These are phyloP conservation scores for Monosporozyma yasuniensis DNA, from an alignment of 805 yeast genomes.

Conservation along the genomic window DNA sequence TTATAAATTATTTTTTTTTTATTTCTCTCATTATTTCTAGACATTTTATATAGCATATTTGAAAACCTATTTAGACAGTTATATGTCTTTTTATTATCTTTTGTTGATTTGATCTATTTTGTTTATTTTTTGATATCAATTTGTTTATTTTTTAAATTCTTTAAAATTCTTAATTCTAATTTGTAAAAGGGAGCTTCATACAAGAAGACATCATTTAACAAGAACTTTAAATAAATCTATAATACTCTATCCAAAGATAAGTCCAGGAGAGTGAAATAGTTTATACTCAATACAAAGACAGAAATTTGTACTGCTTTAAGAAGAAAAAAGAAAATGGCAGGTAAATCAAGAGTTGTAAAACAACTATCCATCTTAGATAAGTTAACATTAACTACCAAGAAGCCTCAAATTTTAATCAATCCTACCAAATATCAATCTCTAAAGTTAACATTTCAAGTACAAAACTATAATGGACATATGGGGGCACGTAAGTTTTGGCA, in stretches of 20 bases:
- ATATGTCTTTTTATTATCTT: background rate
- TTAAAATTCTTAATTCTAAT: background rate
- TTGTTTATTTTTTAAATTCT: background rate
- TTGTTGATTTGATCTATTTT: background rate
- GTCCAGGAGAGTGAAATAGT: too few relatives aligned
- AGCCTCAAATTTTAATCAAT: conserved; percentile 24
- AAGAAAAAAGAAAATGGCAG: background rate
- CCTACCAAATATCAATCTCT: conserved; percentile 27
- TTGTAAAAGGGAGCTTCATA: background rate
- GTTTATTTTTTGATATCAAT: background rate
- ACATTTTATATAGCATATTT: background rate
- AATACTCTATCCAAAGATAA: too few relatives aligned
- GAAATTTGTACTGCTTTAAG: background rate
- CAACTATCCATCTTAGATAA: conserved; percentile 23
- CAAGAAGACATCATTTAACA: background rate
- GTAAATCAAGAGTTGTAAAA: conserved; percentile 21
- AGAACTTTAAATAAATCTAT: too few relatives aligned
- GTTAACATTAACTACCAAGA: conserved; percentile 21
- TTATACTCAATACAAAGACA: too few relatives aligned
- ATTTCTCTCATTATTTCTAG: background rate
- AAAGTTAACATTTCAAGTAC: conserved; percentile 45
- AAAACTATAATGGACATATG: conserved; percentile 44
- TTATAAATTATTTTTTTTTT: background rate
- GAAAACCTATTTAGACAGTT: background rate
- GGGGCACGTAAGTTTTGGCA: conserved; percentile 75